Percentiles rank a stretch among this genome's conserved stretches.
Conservation (phyloP, 2,329 filamentous ascomycete species). For the Alternaria sp. region DNA sequence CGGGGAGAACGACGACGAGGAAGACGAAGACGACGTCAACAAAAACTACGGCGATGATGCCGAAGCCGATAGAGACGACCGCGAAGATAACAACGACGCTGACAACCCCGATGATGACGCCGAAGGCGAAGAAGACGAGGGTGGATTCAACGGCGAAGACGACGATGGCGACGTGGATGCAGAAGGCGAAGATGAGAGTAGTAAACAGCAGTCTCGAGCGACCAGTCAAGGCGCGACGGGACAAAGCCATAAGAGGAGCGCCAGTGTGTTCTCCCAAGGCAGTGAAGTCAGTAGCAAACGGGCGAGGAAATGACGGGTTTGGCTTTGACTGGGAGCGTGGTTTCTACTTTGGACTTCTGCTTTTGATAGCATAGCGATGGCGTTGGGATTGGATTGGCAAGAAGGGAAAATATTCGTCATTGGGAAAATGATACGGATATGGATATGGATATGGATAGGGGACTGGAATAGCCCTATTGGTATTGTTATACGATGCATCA, state of each 20-base stretch:
- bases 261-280: constrained; percentile 74
- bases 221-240: constrained; percentile 26
- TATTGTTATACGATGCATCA: not conserved
- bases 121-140: constrained; percentile 22
- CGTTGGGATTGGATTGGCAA: constrained; percentile 7
- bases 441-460: not conserved
- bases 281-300: constrained; percentile 44
- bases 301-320: constrained; percentile 30
- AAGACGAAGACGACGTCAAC: constrained; percentile 19
- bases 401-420: not conserved
- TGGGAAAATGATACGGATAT: not conserved
- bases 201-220: constrained; percentile 36
- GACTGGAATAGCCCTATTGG: not conserved
- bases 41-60: constrained; percentile 28
- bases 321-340: not conserved
- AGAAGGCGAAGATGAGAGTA: constrained; percentile 43
- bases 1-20: constrained; percentile 17
- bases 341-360: not conserved
- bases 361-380: constrained; percentile 24
- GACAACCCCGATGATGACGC: constrained; percentile 42
- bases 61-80: constrained; percentile 27
- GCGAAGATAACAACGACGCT: constrained; percentile 21
- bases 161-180: constrained; percentile 34
- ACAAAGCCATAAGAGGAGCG: constrained; percentile 73
- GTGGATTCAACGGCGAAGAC: constrained; percentile 39